Evolutionary conservation across 306 rosid genomes (phyloP).

Genomic region (Prunus mume): DNA sequence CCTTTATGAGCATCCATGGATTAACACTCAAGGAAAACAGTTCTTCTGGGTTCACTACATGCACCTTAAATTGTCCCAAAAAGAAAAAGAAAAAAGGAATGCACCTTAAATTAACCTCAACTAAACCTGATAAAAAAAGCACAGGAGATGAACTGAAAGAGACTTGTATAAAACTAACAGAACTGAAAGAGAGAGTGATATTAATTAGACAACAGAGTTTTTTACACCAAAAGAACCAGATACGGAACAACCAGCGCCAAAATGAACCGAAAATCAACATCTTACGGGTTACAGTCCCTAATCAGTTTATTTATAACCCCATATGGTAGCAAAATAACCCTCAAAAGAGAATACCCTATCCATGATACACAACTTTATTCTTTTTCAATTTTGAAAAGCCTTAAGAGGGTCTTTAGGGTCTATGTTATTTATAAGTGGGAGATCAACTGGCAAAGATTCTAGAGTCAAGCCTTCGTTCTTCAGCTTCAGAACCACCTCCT

Average conservation of each 20-base stretch:
- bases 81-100: no score
- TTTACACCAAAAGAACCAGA: background rate
- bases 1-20: background rate
- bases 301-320: background rate
- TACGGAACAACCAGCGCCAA: slow-evolving; percentile 4
- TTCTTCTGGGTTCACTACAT: background rate
- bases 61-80: background rate
- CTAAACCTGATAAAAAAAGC: background rate
- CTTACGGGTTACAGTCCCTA: background rate
- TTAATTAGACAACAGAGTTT: background rate
- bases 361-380: background rate
- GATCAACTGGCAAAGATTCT: slow-evolving; percentile 55
- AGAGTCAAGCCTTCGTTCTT: slow-evolving; percentile 45
- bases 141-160: background rate
- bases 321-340: slow-evolving; percentile 16
- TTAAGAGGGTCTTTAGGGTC: slow-evolving; percentile 64
- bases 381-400: slow-evolving; percentile 39
- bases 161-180: background rate
- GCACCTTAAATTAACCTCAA: background rate
- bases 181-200: background rate
- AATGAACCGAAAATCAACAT: background rate
- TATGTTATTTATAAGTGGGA: slow-evolving; percentile 58
- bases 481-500: slow-evolving; percentile 61
- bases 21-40: background rate
- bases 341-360: background rate